A percentile compares a stretch with the other conserved stretches of the same genome.
These are phyloP conservation scores for Plasmodium cynomolgi DNA, from an alignment of 169 alveolate species.

Conservation along the genomic window DNA sequence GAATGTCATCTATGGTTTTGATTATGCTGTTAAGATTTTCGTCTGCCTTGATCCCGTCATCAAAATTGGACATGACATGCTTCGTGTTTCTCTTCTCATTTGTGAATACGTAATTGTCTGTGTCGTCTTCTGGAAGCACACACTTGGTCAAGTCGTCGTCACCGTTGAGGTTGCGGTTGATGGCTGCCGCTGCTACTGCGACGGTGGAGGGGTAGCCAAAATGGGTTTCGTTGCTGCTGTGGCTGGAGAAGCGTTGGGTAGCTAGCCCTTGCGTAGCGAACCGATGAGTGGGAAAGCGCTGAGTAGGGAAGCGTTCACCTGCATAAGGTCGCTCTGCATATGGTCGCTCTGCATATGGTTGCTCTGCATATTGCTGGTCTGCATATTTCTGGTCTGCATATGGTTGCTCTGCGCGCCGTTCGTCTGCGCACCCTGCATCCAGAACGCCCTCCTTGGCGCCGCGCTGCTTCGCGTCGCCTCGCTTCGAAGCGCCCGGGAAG, in stretches of 20 bases:
- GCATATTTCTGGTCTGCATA: no score
- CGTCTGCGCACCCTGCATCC: neutral
- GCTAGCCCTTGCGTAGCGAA: neutral
- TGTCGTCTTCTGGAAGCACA: conserved; percentile 14
- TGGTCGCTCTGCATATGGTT: neutral
- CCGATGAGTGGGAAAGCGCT: neutral
- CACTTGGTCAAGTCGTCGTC: conserved; percentile 4
- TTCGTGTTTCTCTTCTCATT: conserved; percentile 10
- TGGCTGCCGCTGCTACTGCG: neutral
- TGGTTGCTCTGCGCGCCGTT: neutral
- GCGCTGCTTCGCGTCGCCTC: neutral
- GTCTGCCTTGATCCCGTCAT: conserved; percentile 28
- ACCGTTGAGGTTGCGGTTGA: neutral
- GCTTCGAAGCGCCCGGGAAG: neutral
- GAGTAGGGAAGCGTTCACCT: neutral
- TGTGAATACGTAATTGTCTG: neutral
- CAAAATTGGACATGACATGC: neutral
- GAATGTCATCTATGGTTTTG: conserved; percentile 69
- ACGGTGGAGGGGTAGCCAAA: conserved; percentile 3
- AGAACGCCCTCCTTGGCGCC: neutral
- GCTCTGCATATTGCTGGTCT: no score
- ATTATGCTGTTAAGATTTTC: conserved; percentile 52
- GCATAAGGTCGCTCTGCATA: neutral
- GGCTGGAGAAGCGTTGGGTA: neutral
- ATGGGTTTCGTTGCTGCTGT: neutral